Base-by-base conservation (phyloP, 257 asterid genomes). In the Gentiana macrophylla region DNA sequence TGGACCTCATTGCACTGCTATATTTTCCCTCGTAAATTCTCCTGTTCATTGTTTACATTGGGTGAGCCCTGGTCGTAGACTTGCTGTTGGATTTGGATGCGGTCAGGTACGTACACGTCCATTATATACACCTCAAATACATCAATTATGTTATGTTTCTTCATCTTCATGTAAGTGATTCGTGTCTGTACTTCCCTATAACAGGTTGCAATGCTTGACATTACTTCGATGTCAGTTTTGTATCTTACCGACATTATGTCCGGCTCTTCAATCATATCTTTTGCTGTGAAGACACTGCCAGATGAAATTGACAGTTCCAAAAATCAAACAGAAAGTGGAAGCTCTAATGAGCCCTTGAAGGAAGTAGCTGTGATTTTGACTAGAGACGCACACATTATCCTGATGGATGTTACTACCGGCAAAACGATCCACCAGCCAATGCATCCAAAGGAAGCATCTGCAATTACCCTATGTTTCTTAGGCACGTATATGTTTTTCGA, bases 191-290 rank as follows among this genome's bases (percentile, higher is more conserved):
- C 43, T 67, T 73, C 11, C 50, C 59, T 47, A 57, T 46, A 79
- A 50, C 95, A 92, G 99, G 84, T 88, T 48, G 83, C 96, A 55
- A 78, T 92, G 75, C 78, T 92, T 60, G 94, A 85, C 66, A 69
- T 81, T 65, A 68, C 73, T 62, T 74, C 94, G 37, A 74, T 74
- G 45, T 78, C 97, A 64, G 85, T 83, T 72, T 65, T 92, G 63
- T 83, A 69, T 78, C 56, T 89, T 66, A 70, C 86, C 6, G 94
- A 92, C 79, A 55, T 66, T 64, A 57, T 77, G 57, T 68, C 81
- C 37, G 69, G 50, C 62, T 78, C 95, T 49, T 66, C 93, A 46
- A 52, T 83, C 81, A 75, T 65, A 50, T 85, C 86, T 35, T 56
- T 91, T 65, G 76, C 81, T 44, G 67, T 83, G 73, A 69, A 62